phyloP scores from a whole-genome alignment of 2,329 filamentous ascomycete species.

The Aspergillus sp. region DNA sequence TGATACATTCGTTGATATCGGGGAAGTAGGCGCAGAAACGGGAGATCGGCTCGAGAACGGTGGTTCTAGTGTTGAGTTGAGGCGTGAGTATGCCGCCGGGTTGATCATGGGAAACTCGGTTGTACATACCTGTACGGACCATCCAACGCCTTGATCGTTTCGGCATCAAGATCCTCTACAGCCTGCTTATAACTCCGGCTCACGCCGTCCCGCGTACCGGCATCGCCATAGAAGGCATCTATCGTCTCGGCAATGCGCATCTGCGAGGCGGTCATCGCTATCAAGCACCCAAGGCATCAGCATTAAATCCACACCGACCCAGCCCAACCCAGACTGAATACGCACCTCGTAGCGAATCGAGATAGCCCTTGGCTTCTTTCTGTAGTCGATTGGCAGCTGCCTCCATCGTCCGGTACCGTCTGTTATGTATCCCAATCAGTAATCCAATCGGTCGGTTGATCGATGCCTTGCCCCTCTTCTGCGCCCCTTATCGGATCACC shows the following conservation, averaged over 20 bases:
- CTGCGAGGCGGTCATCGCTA: slow-evolving; percentile 97
- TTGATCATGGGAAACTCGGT: too few species aligned
- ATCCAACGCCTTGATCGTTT: slow-evolving; percentile 97
- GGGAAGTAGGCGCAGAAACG: slow-evolving; percentile 98
- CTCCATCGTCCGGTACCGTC: slow-evolving; percentile 97
- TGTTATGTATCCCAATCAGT: slow-evolving; percentile 38
- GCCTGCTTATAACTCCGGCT: slow-evolving; percentile 97
- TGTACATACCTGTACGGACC: slow-evolving; percentile 78
- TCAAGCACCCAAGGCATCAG: slow-evolving; percentile 2
- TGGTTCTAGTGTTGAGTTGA: slow-evolving; percentile 57
- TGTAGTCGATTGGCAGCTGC: slow-evolving; percentile 87
- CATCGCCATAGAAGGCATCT: slow-evolving; percentile 97
- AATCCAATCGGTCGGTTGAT: background rate
- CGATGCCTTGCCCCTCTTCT: background rate
- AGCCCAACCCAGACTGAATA: background rate
- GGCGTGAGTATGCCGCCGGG: background rate
- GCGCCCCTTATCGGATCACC: background rate
- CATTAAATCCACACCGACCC: background rate
- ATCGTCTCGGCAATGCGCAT: slow-evolving; percentile 74
- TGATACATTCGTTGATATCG: slow-evolving; percentile 98
- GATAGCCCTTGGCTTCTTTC: slow-evolving; percentile 96
- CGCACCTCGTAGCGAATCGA: slow-evolving; percentile 87
- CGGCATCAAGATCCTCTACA: slow-evolving; percentile 93
- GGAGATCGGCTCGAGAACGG: slow-evolving; percentile 91
- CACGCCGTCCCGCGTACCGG: slow-evolving; percentile 90